Evolutionary conservation across 2,329 filamentous ascomycete species (phyloP).

Genomic region (Botrytis tulipae): DNA sequence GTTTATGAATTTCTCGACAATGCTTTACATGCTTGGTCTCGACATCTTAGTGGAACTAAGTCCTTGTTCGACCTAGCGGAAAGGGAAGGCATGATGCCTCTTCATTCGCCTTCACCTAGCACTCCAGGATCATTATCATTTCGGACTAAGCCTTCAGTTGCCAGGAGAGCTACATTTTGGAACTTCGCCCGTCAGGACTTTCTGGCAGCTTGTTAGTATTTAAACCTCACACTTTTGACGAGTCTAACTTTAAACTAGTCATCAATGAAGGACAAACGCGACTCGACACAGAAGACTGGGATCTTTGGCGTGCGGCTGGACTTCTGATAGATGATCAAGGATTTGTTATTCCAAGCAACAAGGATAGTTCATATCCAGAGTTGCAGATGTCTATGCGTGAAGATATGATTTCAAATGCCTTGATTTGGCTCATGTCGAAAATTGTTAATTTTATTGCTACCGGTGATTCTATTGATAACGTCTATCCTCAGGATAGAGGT

Average conservation of each 20-base stretch:
- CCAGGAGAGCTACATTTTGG: slow-evolving; percentile 61
- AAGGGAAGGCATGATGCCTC: slow-evolving; percentile 46
- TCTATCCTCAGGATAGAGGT: slow-evolving; percentile 38
- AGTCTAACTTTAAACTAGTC: slow-evolving; percentile 38
- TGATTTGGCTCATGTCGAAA: slow-evolving; percentile 66
- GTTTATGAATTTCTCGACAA: slow-evolving; percentile 68
- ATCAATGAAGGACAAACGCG: slow-evolving; percentile 61
- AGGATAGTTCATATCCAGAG: slow-evolving; percentile 41
- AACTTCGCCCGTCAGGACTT: slow-evolving; percentile 66
- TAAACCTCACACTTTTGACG: background rate
- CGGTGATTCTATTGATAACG: slow-evolving; percentile 49
- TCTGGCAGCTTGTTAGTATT: slow-evolving; percentile 55
- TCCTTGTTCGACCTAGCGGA: slow-evolving; percentile 57
- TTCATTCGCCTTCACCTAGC: slow-evolving; percentile 44
- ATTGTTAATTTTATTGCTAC: slow-evolving; percentile 63
- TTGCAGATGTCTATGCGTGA: slow-evolving; percentile 54
- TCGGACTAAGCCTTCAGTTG: slow-evolving; percentile 48
- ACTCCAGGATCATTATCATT: slow-evolving; percentile 35
- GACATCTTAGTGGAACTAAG: slow-evolving; percentile 64
- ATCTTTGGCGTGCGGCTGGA: slow-evolving; percentile 63
- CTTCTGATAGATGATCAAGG: slow-evolving; percentile 55
- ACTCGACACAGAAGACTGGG: slow-evolving; percentile 59
- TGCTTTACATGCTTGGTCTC: slow-evolving; percentile 60
- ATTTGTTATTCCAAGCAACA: slow-evolving; percentile 48
- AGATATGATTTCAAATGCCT: slow-evolving; percentile 61